A percentile compares a stretch with the other conserved stretches of the same genome.
Conservation (phyloP, 805 yeast species). For the Zygotorulaspora danielsina region DNA sequence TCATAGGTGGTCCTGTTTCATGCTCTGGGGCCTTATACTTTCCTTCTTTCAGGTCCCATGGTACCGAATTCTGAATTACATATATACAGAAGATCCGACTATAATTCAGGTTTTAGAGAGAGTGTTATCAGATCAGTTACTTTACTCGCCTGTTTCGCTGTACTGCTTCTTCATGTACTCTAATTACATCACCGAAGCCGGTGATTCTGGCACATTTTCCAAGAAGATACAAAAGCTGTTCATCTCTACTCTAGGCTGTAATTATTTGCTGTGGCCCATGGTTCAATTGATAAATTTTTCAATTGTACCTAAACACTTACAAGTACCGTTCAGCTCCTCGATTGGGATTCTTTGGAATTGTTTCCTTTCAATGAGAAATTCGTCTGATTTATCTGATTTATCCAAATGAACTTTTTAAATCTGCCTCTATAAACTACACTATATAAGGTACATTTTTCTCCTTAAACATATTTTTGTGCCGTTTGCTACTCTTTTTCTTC, state of each 20-base stretch:
- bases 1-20: conserved; percentile 69
- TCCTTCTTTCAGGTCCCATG: conserved; percentile 84
- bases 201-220: conserved; percentile 58
- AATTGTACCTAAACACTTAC: conserved; percentile 64
- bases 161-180: conserved; percentile 80
- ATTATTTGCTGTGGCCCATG: conserved; percentile 76
- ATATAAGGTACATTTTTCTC: conserved; percentile 10
- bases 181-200: conserved; percentile 73
- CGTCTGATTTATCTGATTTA: too few relatives aligned
- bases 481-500: conserved; percentile 39
- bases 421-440: conserved; percentile 1
- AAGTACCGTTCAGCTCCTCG: conserved; percentile 85
- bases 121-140: conserved; percentile 83
- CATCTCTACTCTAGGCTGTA: conserved; percentile 60
- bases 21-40: conserved; percentile 81
- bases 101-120: conserved; percentile 79
- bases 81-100: conserved; percentile 78
- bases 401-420: not conserved
- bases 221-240: conserved; percentile 64
- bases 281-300: conserved; percentile 74
- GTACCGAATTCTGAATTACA: conserved; percentile 75
- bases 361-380: conserved; percentile 76
- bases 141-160: conserved; percentile 83
- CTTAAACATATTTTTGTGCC: conserved; percentile 34
- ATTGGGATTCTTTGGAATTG: conserved; percentile 94